Base-by-base conservation (phyloP, 441 rosid species). In the Biscutella laevigata region DNA sequence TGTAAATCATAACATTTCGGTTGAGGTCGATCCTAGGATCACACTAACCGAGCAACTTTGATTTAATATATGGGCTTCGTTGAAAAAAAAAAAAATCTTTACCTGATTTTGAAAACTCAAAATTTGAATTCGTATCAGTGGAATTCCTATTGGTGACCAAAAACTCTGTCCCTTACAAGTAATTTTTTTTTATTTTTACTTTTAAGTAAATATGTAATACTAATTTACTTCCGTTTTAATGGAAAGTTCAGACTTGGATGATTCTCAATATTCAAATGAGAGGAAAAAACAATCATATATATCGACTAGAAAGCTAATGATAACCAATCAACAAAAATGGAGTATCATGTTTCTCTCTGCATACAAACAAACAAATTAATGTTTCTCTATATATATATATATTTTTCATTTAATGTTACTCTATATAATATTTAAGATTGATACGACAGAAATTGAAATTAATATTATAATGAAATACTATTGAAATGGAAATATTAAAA, bases 241-340 rank as follows among this genome's bases (percentile, higher is more conserved):
- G 27, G 66, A 66, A 66, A 66, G 71, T 59, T 44, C 13, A 59
- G 51, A 46, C 14, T 66, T 46, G 61, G 71, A 59, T 53, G 57
- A 66, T 53, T 59, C 70, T 30, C 33, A 35, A 44, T 22, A 28
- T 30, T 52, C 43, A 59, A 52, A 51, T 29, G 30, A 48, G 36
- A 26, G 38, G 32, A 4, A 19, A 33, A 51, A 53, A 53, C 66
- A 66, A 46, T 66, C 57, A 66, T 46, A 47, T 53, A 66, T n/a
- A 66, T 53, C 58, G 61, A 59, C 71, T 25, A 59, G 52, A 45
- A 59, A 59, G 57, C 47, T 66, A 66, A 66, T 53, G 66, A 66
- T 66, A 53, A 59, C 71, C 66, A 59, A 66, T 66, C 56, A 59
- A 50, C 45, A 55, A 61, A 61, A 53, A 55, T 60, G 54, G 57